Percentiles rank a stretch among this genome's conserved stretches.
phyloP scores from a whole-genome alignment of 148 eudicot genomes.

The Camellia granthamiana region DNA sequence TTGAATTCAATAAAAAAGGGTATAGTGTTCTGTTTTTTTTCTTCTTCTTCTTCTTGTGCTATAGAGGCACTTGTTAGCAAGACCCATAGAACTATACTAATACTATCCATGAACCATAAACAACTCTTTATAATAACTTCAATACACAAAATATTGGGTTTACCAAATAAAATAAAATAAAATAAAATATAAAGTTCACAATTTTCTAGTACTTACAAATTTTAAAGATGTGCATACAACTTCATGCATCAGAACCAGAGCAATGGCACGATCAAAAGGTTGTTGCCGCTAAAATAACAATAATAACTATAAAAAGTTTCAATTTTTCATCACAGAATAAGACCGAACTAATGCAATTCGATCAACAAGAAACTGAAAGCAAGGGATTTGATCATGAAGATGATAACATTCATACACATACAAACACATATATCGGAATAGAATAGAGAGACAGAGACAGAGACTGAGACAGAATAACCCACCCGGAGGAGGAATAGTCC shows the following conservation, averaged over 20 bases:
- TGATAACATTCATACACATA: neutral
- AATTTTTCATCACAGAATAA: neutral
- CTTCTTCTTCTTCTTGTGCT: too few species aligned
- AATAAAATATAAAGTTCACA: neutral
- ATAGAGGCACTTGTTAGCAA: too few species aligned
- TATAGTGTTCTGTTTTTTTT: too few species aligned
- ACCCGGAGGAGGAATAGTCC: conserved; percentile 70
- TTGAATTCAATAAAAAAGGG: too few species aligned
- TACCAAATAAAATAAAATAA: neutral
- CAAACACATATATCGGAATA: neutral
- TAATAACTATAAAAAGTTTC: neutral
- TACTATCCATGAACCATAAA: conserved; percentile 4
- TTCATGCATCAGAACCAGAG: neutral
- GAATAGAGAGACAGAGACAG: neutral
- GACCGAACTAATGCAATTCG: neutral
- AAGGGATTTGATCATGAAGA: neutral
- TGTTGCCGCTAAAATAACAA: conserved; percentile 5
- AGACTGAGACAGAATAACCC: conserved; percentile 37
- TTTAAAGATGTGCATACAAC: neutral
- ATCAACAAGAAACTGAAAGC: conserved; percentile 11
- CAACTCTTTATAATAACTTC: neutral
- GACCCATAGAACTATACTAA: too few species aligned
- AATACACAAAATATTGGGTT: neutral
- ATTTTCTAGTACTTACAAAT: neutral
- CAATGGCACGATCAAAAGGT: neutral